Evolutionary conservation across 2,329 filamentous ascomycete genomes (phyloP), one percentile per base, ranked within the genome.

Genomic region (Cordyceps fumosorosea): DNA sequence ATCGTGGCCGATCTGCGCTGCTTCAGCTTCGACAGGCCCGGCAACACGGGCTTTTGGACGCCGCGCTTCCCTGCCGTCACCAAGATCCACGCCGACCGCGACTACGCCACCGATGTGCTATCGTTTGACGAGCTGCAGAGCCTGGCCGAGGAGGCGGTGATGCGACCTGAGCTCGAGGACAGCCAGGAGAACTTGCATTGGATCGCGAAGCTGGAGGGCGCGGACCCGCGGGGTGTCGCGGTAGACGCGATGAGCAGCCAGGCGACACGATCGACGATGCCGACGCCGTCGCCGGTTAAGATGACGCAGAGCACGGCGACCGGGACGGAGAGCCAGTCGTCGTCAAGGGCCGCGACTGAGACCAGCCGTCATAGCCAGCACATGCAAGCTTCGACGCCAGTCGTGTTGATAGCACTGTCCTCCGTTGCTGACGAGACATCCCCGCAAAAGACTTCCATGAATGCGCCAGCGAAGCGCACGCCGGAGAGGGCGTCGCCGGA

Each of bases 1-100:
- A 83, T 91, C 22, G 85, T 96, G 0, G 89, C 92, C 62, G 93
- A 96, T 67, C 78, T 96, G 63, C 80, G 89, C 26, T 93, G 91
- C 59, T 90, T 90, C 65, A 87, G 88, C 0, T 96, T 92, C 67
- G 89, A 91, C 64, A 90, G 88, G 69, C 81, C 83, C 3, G 82
- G 84, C 4, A 87, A 89, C 68, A 86, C 84, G 16, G 80, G 81
- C 1, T 92, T 89, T 68, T 91, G 85, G 78, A 87, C 87, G 63
- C 83, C 91, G 58, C 83, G 92, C 1, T 96, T 96, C 68, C 89
- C 92, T 1, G 80, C 83, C 2, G 84, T 93, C 3, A 81, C 84
- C 62, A 96, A 93, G 69, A 80, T 96, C 11, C 91, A 96, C 68
- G 83, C 81, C 64, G 91, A 96, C 70, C 81, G 91, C 26, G 83